phyloP scores from a whole-genome alignment of 2,329 filamentous ascomycete genomes.

The Onygenales sp. region DNA sequence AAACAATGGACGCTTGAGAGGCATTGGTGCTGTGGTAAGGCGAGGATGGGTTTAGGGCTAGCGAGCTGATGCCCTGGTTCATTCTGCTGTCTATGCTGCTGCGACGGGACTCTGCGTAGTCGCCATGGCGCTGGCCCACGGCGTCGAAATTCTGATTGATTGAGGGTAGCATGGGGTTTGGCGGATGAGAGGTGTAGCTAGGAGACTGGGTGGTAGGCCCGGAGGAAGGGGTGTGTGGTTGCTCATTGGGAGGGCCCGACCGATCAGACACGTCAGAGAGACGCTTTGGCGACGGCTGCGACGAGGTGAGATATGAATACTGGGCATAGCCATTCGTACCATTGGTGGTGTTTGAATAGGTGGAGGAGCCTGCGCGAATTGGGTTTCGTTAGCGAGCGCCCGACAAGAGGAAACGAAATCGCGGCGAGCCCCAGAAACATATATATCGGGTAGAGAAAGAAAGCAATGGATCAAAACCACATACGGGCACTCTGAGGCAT shows the following conservation, averaged over 20 bases:
- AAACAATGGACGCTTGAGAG: constrained; percentile 30
- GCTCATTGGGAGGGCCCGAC: not conserved
- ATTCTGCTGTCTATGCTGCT: constrained; percentile 42
- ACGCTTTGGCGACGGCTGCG: constrained; percentile 37
- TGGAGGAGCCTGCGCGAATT: constrained; percentile 33
- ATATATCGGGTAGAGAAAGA: not conserved
- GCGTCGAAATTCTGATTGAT: constrained; percentile 51
- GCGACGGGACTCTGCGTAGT: constrained; percentile 38
- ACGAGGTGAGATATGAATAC: constrained; percentile 30
- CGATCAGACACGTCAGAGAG: constrained; percentile 29
- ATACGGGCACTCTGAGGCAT: constrained; percentile 50
- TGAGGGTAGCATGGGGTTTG: constrained; percentile 42
- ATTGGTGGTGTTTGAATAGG: constrained; percentile 36
- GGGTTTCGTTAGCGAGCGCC: no score
- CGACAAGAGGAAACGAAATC: not conserved
- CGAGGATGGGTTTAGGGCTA: constrained; percentile 38
- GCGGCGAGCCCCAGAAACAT: not conserved
- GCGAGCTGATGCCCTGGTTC: constrained; percentile 39
- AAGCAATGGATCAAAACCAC: constrained; percentile 11
- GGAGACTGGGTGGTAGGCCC: constrained; percentile 12
- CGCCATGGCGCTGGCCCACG: constrained; percentile 32
- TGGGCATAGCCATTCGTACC: constrained; percentile 25
- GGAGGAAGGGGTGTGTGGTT: constrained; percentile 3
- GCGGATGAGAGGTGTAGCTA: constrained; percentile 28
- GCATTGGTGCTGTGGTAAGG: constrained; percentile 40